Percentiles rank a stretch among this genome's conserved stretches.
These are phyloP conservation scores for Pisolithus marmoratus DNA, from an alignment of 768 basidiomycete species.

Conservation along the genomic window DNA sequence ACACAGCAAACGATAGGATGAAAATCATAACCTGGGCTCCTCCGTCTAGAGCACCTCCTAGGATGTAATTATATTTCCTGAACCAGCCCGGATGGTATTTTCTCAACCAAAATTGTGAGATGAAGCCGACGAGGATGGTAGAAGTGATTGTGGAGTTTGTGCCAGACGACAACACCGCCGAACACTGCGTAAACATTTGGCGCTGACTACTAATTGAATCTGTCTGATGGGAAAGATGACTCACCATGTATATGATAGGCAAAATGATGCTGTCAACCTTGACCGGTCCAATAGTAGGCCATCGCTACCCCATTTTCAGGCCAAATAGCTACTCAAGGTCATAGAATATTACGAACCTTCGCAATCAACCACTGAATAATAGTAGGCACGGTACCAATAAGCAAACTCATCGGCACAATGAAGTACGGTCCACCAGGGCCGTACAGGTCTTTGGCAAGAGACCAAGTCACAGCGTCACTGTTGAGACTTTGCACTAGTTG, in stretches of 20 bases:
- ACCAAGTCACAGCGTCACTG: slow-evolving; percentile 59
- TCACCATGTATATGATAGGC: slow-evolving; percentile 51
- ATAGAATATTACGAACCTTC: slow-evolving; percentile 31
- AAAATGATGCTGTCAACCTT: slow-evolving; percentile 45
- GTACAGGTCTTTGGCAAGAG: slow-evolving; percentile 54
- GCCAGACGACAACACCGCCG: slow-evolving; percentile 43
- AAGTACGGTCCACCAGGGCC: slow-evolving; percentile 50
- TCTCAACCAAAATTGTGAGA: slow-evolving; percentile 58
- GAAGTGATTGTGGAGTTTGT: slow-evolving; percentile 48
- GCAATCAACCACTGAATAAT: slow-evolving; percentile 48
- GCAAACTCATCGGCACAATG: slow-evolving; percentile 46
- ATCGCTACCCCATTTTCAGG: slow-evolving; percentile 32
- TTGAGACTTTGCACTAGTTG: slow-evolving; percentile 48
- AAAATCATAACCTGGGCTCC: slow-evolving; percentile 49
- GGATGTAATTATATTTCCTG: slow-evolving; percentile 53
- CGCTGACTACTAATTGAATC: not conserved
- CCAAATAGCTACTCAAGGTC: not conserved
- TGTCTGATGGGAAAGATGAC: not conserved
- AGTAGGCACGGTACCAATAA: slow-evolving; percentile 51
- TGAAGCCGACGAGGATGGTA: slow-evolving; percentile 45
- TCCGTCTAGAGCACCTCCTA: not conserved
- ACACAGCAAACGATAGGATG: slow-evolving; percentile 59
- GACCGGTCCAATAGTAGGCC: slow-evolving; percentile 50
- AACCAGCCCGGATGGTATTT: slow-evolving; percentile 61
- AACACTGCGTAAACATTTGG: slow-evolving; percentile 27